These are phyloP conservation scores for Puccinia novopanici DNA, from an alignment of 1,284 basidiomycete genomes.

Conservation along the genomic window DNA sequence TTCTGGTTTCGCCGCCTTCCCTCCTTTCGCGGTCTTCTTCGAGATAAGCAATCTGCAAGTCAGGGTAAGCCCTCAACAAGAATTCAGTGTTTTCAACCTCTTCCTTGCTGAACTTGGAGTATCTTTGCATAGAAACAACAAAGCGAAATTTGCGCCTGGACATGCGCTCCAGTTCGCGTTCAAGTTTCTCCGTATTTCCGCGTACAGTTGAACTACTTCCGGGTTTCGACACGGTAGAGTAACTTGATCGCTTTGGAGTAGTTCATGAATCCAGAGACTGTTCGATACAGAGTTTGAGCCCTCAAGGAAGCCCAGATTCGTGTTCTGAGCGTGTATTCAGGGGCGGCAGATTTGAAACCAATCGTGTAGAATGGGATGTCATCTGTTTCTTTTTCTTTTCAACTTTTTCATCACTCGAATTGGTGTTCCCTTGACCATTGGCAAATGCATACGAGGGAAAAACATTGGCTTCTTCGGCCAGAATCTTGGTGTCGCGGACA, in stretches of 20 bases:
- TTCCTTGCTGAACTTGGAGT: constrained; percentile 99
- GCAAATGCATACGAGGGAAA: constrained; percentile 67
- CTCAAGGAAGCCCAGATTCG: constrained; percentile 98
- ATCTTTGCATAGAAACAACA: constrained; percentile 98
- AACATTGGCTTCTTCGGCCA: constrained; percentile 90
- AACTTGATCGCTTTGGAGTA: constrained; percentile 99
- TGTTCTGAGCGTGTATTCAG: constrained; percentile 96
- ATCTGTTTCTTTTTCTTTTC: constrained; percentile 72
- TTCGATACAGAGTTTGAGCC: constrained; percentile 96
- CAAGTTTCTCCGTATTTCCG: constrained; percentile 94
- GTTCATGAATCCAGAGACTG: constrained; percentile 99
- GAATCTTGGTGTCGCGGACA: constrained; percentile 98
- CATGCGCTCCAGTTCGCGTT: constrained; percentile 96
- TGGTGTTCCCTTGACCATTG: constrained; percentile 52
- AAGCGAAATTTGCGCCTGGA: constrained; percentile 98
- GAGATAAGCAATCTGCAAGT: constrained; percentile 95
- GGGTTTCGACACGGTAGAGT: constrained; percentile 98
- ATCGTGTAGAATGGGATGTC: constrained; percentile 98
- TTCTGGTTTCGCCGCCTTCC: constrained; percentile 89
- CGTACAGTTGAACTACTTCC: constrained; percentile 93
- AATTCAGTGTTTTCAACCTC: constrained; percentile 99
- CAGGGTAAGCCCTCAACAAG: constrained; percentile 95
- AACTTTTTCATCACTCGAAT: constrained; percentile 73
- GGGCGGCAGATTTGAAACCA: constrained; percentile 97
- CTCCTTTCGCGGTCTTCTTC: constrained; percentile 90